Evolutionary conservation across 1,139 yeast genomes (phyloP), one percentile per base, ranked within the genome.

Genomic region (Saccharomycopsis hybrid): DNA sequence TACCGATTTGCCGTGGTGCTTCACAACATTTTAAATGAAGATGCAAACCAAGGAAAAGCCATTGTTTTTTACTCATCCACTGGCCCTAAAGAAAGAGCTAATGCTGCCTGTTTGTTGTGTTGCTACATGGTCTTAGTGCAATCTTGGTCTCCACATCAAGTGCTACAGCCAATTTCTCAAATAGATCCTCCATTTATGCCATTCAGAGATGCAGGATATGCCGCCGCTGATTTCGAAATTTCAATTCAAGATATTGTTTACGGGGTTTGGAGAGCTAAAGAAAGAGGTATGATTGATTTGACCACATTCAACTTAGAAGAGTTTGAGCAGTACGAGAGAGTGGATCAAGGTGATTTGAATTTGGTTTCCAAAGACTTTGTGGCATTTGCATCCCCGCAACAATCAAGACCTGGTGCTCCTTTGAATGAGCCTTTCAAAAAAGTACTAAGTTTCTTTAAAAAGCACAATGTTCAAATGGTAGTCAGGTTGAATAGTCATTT

Each of bases 241-340:
- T 80, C 96, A 9, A 87, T 92, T 56, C 98, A 92, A 65, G 98
- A 92, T 65, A 78, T 92, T 13, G 95, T 92, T 2, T 92, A 92
- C 61, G 98, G 95, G 8, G 81, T 94, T 66, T 92, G 98, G 98
- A 76, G 96, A 60, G 98, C 98, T n/a, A 92, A 92, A 63, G 97
- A 90, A 63, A 77, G 94, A 62, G 85, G 87, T 3, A 79, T 92
- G 74, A 72, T 92, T 48, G 97, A 92, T 62, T 73, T 92, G 62
- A 85, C 94, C 50, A 72, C 77, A n/a, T 90, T 92, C 69, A 86
- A 90, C 63, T 72, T 92, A 56, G 97, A 92, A 64, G 96, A 88
- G 61, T 85, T 92, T 64, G 98, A 92, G 66, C 85, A 82, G 61
- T 90, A 87, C 62, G 98, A 92, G 65, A 73, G 95, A 55, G 98